Conservation (phyloP, 2,329 filamentous ascomycete genomes). For the Calonectria honghensis region DNA sequence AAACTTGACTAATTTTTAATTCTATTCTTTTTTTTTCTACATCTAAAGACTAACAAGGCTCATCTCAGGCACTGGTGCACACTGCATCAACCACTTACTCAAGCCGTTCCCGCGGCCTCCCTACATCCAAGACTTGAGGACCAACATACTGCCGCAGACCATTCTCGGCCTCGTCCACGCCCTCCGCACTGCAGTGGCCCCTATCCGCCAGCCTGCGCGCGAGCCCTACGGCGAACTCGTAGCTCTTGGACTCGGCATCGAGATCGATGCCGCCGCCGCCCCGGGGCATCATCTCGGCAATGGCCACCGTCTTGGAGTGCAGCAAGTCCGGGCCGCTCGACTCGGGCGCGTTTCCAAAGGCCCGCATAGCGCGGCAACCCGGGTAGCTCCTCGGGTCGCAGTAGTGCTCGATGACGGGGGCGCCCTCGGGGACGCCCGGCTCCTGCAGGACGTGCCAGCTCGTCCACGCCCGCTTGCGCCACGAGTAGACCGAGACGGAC, state of each 20-base stretch:
- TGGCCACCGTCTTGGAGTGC: too few relatives aligned
- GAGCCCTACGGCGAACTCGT: neutral
- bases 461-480: neutral
- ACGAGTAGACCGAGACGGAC: neutral
- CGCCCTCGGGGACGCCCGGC: neutral
- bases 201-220: neutral
- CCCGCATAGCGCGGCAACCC: neutral
- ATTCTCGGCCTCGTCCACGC: neutral
- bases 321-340: neutral
- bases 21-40: too few relatives aligned
- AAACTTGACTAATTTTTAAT: neutral
- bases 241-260: neutral
- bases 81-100: neutral
- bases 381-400: neutral
- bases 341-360: constrained; percentile 1
- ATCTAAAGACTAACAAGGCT: neutral
- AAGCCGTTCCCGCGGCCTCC: neutral
- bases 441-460: neutral
- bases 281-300: neutral
- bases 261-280: neutral
- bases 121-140: neutral
- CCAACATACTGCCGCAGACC: neutral
- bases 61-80: neutral
- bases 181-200: neutral
- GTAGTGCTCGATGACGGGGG: neutral